phyloP scores from a whole-genome alignment of 352 stramenopile species.

The Globisporangium heterothallicum region DNA sequence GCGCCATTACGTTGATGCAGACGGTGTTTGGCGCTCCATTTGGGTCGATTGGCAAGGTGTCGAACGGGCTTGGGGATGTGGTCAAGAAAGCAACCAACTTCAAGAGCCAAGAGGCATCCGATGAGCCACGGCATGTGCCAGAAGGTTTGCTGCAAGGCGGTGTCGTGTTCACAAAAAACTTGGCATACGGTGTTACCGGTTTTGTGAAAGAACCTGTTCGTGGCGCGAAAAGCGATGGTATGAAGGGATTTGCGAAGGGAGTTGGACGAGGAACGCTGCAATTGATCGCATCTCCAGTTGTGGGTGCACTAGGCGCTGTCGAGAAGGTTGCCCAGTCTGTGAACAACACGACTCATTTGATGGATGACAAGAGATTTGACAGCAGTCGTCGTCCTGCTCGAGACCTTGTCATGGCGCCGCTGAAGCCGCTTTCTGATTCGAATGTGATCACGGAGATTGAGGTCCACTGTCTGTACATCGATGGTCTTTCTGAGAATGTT shows the following conservation, averaged over 20 bases:
- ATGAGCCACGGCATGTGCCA: constrained; percentile 67
- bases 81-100: constrained; percentile 83
- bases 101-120: constrained; percentile 67
- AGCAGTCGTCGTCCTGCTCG: constrained; percentile 70
- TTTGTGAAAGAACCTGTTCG: constrained; percentile 83
- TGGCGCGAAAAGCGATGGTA: constrained; percentile 58
- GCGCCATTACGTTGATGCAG: constrained; percentile 72
- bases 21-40: constrained; percentile 76
- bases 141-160: constrained; percentile 72
- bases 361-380: constrained; percentile 77
- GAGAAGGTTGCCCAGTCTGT: constrained; percentile 82
- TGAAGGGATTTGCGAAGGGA: constrained; percentile 83
- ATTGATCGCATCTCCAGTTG: constrained; percentile 72
- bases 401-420: constrained; percentile 40
- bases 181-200: constrained; percentile 66
- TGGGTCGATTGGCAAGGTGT: constrained; percentile 74
- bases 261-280: constrained; percentile 74
- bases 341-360: constrained; percentile 82
- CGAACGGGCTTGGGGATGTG: constrained; percentile 78
- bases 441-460: constrained; percentile 86
- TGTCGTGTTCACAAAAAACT: constrained; percentile 70
- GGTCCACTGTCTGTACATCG: constrained; percentile 64
- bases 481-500: constrained; percentile 59
- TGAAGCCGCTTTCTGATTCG: constrained; percentile 76
- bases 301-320: constrained; percentile 74